These are phyloP conservation scores for Colletotrichum navitas DNA, from an alignment of 2,329 filamentous ascomycete genomes.

Conservation along the genomic window DNA sequence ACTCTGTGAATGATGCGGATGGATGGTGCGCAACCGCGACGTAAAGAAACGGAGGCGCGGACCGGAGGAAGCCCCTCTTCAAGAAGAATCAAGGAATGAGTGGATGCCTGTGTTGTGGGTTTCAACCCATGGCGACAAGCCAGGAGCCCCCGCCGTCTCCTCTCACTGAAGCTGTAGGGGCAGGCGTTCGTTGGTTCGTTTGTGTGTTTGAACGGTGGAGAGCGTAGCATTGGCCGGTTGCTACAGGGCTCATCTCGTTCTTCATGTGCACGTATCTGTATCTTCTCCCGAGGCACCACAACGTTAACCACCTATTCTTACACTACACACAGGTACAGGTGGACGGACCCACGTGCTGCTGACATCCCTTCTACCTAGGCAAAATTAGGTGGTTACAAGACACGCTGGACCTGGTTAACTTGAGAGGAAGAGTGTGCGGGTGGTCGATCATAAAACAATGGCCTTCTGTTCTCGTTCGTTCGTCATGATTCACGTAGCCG, in stretches of 20 bases:
- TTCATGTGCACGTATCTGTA: neutral
- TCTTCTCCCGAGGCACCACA: neutral
- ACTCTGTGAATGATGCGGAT: too few species aligned
- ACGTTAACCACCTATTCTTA: neutral
- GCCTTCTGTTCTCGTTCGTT: neutral
- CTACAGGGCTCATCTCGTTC: too few species aligned
- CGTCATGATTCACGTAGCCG: neutral
- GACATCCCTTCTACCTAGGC: neutral
- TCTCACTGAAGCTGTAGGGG: conserved; percentile 8
- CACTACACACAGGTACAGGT: too few species aligned
- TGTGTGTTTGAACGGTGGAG: conserved; percentile 29
- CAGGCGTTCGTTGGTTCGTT: conserved; percentile 26
- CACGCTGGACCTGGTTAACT: neutral
- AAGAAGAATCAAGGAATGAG: neutral
- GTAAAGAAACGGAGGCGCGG: neutral
- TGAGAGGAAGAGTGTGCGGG: neutral
- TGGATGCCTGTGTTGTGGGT: neutral
- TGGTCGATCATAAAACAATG: conserved; percentile 16
- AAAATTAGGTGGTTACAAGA: neutral
- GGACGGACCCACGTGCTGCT: neutral
- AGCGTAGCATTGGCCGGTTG: conserved; percentile 20
- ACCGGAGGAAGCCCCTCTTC: neutral
- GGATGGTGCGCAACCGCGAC: neutral
- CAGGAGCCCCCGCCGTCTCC: neutral
- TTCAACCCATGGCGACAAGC: neutral